Evolutionary conservation across 2,329 filamentous ascomycete genomes (phyloP), one percentile per base, ranked within the genome.

Genomic region (Botryotinia convoluta): DNA sequence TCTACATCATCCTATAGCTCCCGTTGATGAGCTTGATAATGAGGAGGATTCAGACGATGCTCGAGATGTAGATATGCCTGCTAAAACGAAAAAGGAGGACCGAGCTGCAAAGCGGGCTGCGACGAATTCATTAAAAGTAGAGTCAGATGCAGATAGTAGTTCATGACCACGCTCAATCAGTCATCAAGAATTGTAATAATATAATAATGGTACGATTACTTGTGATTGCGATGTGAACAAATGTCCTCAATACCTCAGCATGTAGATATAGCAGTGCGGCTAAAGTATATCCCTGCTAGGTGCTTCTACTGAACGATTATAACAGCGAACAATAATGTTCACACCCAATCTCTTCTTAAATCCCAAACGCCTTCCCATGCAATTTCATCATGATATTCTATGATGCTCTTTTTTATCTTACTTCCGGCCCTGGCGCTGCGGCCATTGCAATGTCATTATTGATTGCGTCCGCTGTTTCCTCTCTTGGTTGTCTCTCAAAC

Each of bases 401-500:
- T 61, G 59, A 71, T 59, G 26, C 67, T 75, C 4, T 18, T 62
- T n/a, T n/a, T 26, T 73, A 83, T 78, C 82, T 77, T 14, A 83
- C 81, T 73, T 83, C 82, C 18, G 82, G 82, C 29, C 80, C 81
- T 32, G 82, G 81, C 29, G 82, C 75, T 54, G 81, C 88, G 10
- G 88, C 89, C 20, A 89, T 88, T 22, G 88, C 86, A 74, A 92
- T 86, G 72, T 92, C 90, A 74, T 90, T 87, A 77, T 91, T 87
- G 67, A 90, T 86, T 12, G 83, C 86, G 74, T 88, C 86, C 5
- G 84, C 84, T 1, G 85, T 86, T 64, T 87, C 85, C 63, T 87
- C 84, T 42, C 84, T 82, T 48, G 81, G 84, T 65, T 85, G 84
- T n/a, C 87, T 84, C 77, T 91, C 94, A 80, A 97, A 97, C 29